These are phyloP conservation scores for Boletales sp. DNA, from an alignment of 768 basidiomycete genomes.

Conservation along the genomic window DNA sequence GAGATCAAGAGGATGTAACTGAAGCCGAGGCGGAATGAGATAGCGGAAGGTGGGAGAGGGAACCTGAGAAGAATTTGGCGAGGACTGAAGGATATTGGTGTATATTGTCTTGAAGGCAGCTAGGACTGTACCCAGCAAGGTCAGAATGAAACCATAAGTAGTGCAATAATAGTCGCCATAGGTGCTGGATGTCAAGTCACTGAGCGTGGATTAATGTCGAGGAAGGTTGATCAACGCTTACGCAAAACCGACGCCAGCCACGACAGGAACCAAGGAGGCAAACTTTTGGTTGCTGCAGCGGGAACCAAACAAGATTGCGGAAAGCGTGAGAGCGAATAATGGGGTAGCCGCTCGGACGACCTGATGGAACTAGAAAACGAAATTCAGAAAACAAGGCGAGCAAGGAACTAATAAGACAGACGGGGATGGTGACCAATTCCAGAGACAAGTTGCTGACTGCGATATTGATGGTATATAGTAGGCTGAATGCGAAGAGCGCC, in stretches of 20 bases:
- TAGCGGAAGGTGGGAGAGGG: conserved; percentile 13
- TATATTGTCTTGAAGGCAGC: conserved; percentile 93
- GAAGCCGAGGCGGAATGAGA: conserved; percentile 33
- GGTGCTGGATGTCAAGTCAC: conserved; percentile 50
- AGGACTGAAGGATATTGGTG: conserved; percentile 76
- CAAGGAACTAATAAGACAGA: conserved; percentile 36
- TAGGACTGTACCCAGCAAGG: conserved; percentile 84
- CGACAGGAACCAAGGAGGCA: conserved; percentile 76
- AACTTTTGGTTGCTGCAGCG: conserved; percentile 60
- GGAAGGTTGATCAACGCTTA: conserved; percentile 27
- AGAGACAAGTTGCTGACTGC: conserved; percentile 91
- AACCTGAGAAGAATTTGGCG: conserved; percentile 18
- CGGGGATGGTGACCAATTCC: conserved; percentile 84
- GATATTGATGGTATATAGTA: conserved; percentile 92
- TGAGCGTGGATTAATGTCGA: not conserved
- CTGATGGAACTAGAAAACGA: conserved; percentile 78
- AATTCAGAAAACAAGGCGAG: not conserved
- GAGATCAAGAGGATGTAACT: conserved; percentile 77
- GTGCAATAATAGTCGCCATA: conserved; percentile 97
- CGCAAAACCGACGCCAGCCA: conserved; percentile 90
- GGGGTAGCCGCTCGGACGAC: conserved; percentile 92
- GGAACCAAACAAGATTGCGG: conserved; percentile 62
- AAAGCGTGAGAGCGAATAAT: conserved; percentile 83
- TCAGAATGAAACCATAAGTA: conserved; percentile 76
- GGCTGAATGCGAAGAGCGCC: conserved; percentile 76